These are phyloP conservation scores for Punica granatum DNA, from an alignment of 345 rosid genomes.

Conservation along the genomic window DNA sequence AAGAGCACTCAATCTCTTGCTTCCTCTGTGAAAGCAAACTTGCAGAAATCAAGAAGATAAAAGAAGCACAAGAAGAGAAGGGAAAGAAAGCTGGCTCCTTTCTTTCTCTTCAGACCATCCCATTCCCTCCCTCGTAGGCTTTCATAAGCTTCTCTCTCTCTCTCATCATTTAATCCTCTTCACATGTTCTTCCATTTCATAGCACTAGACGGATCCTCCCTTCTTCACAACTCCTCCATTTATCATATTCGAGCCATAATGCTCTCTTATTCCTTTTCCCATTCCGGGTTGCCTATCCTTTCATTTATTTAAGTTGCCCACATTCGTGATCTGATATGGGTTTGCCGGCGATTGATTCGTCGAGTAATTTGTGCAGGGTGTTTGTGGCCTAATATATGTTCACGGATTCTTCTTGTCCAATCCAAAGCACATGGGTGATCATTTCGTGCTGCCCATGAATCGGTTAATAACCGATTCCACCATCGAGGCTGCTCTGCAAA, in stretches of 20 bases:
- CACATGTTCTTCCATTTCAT: background rate
- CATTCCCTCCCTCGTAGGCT: conserved; percentile 5
- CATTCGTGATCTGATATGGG: background rate
- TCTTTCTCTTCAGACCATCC: conserved; percentile 33
- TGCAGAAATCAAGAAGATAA: conserved; percentile 3
- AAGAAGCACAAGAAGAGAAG: conserved; percentile 6
- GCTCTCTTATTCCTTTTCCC: background rate
- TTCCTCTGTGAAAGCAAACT: conserved; percentile 20
- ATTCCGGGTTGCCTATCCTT: background rate
- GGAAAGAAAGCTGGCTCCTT: conserved; percentile 5
- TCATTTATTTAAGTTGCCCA: background rate
- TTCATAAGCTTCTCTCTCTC: background rate
- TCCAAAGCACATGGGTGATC: conserved; percentile 59
- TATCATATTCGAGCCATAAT: background rate
- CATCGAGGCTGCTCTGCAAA: conserved; percentile 30
- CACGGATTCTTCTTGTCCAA: conserved; percentile 8
- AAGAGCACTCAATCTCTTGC: conserved; percentile 41
- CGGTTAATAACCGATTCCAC: conserved; percentile 43
- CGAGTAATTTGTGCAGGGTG: background rate
- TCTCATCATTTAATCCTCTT: background rate
- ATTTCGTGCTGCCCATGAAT: conserved; percentile 58
- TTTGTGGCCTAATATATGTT: background rate
- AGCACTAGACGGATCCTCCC: background rate
- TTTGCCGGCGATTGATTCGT: background rate
- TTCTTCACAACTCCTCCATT: background rate